phyloP scores from a whole-genome alignment of 1,284 basidiomycete genomes.

The Tilletia setariae region DNA sequence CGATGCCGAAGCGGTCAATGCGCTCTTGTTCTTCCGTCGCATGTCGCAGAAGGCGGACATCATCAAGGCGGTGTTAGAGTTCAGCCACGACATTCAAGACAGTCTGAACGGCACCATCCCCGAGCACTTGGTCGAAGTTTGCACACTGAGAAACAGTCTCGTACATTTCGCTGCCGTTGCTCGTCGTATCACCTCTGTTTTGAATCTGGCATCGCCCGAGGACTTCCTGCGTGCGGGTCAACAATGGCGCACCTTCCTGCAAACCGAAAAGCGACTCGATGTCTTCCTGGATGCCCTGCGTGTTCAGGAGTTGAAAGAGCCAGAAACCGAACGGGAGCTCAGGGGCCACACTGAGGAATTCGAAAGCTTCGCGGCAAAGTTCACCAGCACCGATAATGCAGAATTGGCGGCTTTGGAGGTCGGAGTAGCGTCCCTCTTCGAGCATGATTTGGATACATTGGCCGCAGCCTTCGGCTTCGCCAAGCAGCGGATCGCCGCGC shows the following conservation, averaged over 20 bases:
- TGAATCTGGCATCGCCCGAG: conserved; percentile 38
- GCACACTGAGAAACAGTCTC: conserved; percentile 47
- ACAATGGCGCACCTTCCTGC: conserved; percentile 73
- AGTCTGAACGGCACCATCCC: conserved; percentile 17
- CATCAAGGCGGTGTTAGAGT: conserved; percentile 43
- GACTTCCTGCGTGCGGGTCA: conserved; percentile 63
- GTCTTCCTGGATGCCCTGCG: conserved; percentile 80
- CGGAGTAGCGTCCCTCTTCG: conserved; percentile 43
- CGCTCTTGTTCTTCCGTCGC: conserved; percentile 49
- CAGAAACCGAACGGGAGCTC: conserved; percentile 41
- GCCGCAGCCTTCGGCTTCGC: conserved; percentile 43
- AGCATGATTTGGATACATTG: conserved; percentile 51
- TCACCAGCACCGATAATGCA: conserved; percentile 66
- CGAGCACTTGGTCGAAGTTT: conserved; percentile 40
- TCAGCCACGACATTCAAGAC: conserved; percentile 38
- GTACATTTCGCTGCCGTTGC: conserved; percentile 47
- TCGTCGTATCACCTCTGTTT: conserved; percentile 45
- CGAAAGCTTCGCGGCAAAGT: conserved; percentile 58
- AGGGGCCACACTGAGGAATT: conserved; percentile 81
- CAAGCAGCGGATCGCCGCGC: conserved; percentile 36
- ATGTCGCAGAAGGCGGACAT: conserved; percentile 48
- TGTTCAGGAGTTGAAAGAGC: conserved; percentile 83
- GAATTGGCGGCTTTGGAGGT: conserved; percentile 50
- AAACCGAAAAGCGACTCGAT: conserved; percentile 85
- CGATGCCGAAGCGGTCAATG: conserved; percentile 43